Evolutionary conservation across 495 filamentous ascomycete species (phyloP).

Genomic region (Staphylotrichum tortipilum): DNA sequence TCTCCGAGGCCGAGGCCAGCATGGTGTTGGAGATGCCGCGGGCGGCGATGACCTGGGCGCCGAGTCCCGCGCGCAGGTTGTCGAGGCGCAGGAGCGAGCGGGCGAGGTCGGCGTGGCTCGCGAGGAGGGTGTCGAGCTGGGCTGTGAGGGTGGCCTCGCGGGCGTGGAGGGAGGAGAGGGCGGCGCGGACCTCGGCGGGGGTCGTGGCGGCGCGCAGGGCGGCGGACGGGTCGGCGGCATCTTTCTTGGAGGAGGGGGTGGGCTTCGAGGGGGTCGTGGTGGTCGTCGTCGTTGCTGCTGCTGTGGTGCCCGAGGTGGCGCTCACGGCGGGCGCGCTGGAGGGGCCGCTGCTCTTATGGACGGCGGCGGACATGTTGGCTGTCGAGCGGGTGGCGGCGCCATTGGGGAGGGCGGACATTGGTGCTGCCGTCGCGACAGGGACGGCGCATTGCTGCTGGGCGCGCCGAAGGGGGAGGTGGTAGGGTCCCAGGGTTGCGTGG

Average conservation of each 20-base stretch:
- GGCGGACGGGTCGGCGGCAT: slow-evolving; percentile 19
- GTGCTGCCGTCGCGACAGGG: slow-evolving; percentile 18
- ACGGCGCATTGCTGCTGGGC: slow-evolving; percentile 24
- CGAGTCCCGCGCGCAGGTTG: slow-evolving; percentile 77
- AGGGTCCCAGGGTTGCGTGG: no score
- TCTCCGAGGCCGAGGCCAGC: slow-evolving; percentile 73
- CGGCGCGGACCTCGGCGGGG: slow-evolving; percentile 67
- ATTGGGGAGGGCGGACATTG: slow-evolving; percentile 34
- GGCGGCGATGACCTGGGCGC: slow-evolving; percentile 74
- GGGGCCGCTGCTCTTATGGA: slow-evolving; percentile 6
- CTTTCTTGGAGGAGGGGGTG: background rate
- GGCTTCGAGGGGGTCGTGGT: background rate
- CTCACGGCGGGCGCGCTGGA: slow-evolving; percentile 1
- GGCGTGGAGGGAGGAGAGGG: slow-evolving; percentile 61
- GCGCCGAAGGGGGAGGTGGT: background rate
- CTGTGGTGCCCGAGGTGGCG: background rate
- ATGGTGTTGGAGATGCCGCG: slow-evolving; percentile 78
- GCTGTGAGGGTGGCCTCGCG: slow-evolving; percentile 67
- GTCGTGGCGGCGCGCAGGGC: slow-evolving; percentile 60
- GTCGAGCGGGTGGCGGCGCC: slow-evolving; percentile 24
- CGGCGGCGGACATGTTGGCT: slow-evolving; percentile 19
- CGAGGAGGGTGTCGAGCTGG: slow-evolving; percentile 65
- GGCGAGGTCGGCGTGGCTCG: slow-evolving; percentile 72
- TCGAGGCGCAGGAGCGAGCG: slow-evolving; percentile 83
- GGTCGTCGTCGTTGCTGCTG: slow-evolving; percentile 1